Evolutionary conservation across 2,329 filamentous ascomycete genomes (phyloP), one percentile per base, ranked within the genome.

Genomic region (Trichoderma atroviride): DNA sequence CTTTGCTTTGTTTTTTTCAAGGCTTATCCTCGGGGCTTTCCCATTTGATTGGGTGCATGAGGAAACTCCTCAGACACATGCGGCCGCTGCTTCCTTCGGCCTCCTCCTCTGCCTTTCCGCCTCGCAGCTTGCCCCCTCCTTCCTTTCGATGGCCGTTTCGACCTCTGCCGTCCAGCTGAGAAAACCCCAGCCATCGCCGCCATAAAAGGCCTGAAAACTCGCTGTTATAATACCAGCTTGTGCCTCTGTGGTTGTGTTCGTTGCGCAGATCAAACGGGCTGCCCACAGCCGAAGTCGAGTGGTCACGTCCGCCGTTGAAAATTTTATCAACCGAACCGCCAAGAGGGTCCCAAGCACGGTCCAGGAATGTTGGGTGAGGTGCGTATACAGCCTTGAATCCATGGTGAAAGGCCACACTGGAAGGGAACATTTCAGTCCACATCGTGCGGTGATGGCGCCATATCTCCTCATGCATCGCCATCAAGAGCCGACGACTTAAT

Each of bases 171-270:
- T 87, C 85, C 74, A 81, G 78, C 75, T 88, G 85, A 19, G 84
- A 80, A 72, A 86, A 88, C 0, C 86, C 86, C 57, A 96, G 80
- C 93, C 93, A 97, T 56, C 92, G 84, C 62, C 91, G 85, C 87
- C 93, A 96, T 73, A 96, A 77, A n/a, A 91, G 87, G 5, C 90
- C 87, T 0, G 92, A 89, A 75, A 96, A 96, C 61, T 89, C 87
- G 27, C 89, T 89, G 74, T 93, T 91, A 79, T 93, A 96, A 79
- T 95, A 96, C 92, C 92, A 97, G 56, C 87, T 93, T 55, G 90
- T 90, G 16, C 93, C 92, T 74, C 88, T 88, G 82, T 95, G 93
- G 79, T 94, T 94, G 78, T 93, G 92, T 80, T 96, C 93, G 65
- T 93, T 89, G 72, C 87, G 85, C 24, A 85, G 75, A 69, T 90